Conservation (phyloP, 805 yeast genomes). For the Pichia cephalocereana region DNA sequence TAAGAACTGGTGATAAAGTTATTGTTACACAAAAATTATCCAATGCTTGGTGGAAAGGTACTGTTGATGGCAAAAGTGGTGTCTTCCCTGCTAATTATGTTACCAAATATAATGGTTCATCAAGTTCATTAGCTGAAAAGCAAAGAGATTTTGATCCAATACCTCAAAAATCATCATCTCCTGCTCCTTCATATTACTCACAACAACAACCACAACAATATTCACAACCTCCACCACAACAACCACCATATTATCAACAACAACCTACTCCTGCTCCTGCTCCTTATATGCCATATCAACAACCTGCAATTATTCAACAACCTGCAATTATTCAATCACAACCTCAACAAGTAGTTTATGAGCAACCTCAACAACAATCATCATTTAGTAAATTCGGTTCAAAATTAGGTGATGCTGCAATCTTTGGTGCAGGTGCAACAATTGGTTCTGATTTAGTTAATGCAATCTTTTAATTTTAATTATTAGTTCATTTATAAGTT, state of each 20-base stretch:
- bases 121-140: not conserved
- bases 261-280: too few species aligned
- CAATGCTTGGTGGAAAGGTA: constrained; percentile 89
- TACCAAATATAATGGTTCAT: constrained; percentile 23
- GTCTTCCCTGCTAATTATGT: constrained; percentile 91
- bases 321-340: constrained; percentile 8
- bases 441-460: constrained; percentile 81
- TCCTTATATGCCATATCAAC: too few species aligned
- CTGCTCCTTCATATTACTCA: not conserved
- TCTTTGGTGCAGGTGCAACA: constrained; percentile 97
- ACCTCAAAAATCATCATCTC: too few species aligned
- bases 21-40: constrained; percentile 65
- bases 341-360: constrained; percentile 12
- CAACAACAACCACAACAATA: constrained; percentile 9
- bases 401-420: constrained; percentile 88
- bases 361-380: constrained; percentile 13
- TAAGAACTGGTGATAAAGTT: constrained; percentile 60
- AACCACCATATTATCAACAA: constrained; percentile 2
- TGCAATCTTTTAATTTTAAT: constrained; percentile 12
- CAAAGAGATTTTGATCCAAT: too few species aligned
- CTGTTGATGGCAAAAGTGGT: constrained; percentile 50
- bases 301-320: not conserved
- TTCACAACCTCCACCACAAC: constrained; percentile 3
- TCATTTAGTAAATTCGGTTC: constrained; percentile 62
- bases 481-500: too few species aligned